phyloP scores from a whole-genome alignment of 169 alveolate species.

The Cryptosporidium felis region DNA sequence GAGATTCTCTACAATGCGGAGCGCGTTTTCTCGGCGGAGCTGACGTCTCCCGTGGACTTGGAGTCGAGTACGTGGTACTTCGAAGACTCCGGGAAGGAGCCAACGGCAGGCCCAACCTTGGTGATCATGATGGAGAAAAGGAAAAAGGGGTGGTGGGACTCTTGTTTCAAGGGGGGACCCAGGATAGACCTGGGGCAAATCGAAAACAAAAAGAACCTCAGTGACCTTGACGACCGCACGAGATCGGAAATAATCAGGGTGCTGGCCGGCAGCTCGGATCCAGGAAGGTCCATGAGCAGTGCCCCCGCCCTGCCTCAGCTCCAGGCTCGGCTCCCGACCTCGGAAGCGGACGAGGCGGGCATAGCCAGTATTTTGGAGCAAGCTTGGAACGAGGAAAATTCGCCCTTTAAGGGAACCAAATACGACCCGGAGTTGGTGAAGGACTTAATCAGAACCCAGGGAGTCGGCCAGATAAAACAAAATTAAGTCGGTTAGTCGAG shows the following conservation, averaged over 20 bases:
- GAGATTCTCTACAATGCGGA: neutral
- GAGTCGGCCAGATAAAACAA: too few relatives aligned
- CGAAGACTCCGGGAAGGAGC: neutral
- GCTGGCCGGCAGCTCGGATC: too few relatives aligned
- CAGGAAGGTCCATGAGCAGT: too few relatives aligned
- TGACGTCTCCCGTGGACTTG: neutral
- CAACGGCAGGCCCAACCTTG: neutral
- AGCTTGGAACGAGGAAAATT: slow-evolving; percentile 53
- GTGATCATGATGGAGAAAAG: slow-evolving; percentile 4
- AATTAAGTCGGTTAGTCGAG: too few relatives aligned
- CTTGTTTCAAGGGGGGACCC: slow-evolving; percentile 8
- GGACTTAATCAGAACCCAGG: too few relatives aligned
- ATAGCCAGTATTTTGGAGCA: too few relatives aligned
- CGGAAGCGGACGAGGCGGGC: too few relatives aligned
- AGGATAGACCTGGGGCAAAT: neutral
- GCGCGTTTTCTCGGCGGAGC: neutral
- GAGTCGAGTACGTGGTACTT: slow-evolving; percentile 38
- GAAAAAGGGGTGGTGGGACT: slow-evolving; percentile 31
- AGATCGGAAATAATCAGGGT: slow-evolving; percentile 4
- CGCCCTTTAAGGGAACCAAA: slow-evolving; percentile 55
- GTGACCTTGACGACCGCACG: slow-evolving; percentile 26
- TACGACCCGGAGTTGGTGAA: slow-evolving; percentile 33
- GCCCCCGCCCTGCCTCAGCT: too few relatives aligned
- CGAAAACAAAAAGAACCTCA: slow-evolving; percentile 14
- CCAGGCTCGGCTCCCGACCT: too few relatives aligned